Conservation (phyloP, 148 eudicot species). For the Rhododendron molle region DNA sequence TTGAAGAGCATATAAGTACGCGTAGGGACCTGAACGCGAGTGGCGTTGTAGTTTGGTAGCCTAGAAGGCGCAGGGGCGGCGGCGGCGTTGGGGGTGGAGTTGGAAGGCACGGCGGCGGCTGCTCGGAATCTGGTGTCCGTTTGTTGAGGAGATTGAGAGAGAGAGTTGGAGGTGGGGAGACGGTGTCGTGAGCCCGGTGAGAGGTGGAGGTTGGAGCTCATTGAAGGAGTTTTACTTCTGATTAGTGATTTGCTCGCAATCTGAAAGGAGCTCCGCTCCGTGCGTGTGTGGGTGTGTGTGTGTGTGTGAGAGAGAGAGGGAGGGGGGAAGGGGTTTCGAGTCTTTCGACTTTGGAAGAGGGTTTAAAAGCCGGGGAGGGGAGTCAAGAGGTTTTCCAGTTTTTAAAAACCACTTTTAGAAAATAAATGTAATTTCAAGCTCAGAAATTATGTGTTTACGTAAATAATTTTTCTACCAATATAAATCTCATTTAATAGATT, state of each 20-base stretch:
- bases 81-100: slow-evolving; percentile 9
- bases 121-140: slow-evolving; percentile 16
- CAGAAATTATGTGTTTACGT: too few relatives aligned
- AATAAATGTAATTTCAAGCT: too few relatives aligned
- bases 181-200: slow-evolving; percentile 23
- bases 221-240: neutral
- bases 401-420: too few relatives aligned
- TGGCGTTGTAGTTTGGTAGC: slow-evolving; percentile 27
- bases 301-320: neutral
- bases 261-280: neutral
- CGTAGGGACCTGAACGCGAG: slow-evolving; percentile 34
- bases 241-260: neutral
- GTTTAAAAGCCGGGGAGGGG: neutral
- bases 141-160: neutral
- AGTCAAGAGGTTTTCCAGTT: too few relatives aligned
- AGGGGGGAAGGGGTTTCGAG: neutral
- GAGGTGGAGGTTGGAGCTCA: neutral
- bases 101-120: slow-evolving; percentile 4
- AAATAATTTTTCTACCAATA: too few relatives aligned
- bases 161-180: neutral
- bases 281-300: neutral
- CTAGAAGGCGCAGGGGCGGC: neutral
- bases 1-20: too few relatives aligned
- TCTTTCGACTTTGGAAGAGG: neutral
- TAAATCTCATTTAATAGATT: too few relatives aligned